Conservation (phyloP, 345 rosid genomes). For the Rhizophora apiculata region DNA sequence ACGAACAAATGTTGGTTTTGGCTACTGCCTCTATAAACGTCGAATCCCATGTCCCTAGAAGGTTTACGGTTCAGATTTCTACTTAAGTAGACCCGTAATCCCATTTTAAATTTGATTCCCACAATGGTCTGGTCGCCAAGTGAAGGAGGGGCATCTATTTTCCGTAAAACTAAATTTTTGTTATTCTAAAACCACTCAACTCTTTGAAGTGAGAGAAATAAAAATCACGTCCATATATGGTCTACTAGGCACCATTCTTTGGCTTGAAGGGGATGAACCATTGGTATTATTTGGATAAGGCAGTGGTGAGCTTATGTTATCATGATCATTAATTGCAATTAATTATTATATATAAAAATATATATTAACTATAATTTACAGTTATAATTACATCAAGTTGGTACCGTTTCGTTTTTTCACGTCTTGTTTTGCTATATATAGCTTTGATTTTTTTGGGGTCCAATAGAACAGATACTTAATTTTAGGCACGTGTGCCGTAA, state of each 20-base stretch:
- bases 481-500: constrained; percentile 5
- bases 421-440: constrained; percentile 15
- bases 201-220: background rate
- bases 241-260: too few species aligned
- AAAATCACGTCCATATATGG: background rate
- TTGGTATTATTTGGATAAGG: background rate
- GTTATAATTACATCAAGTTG: too few species aligned
- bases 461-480: constrained; percentile 5
- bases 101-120: too few species aligned
- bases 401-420: background rate
- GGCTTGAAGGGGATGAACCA: constrained; percentile 1
- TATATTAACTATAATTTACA: too few species aligned
- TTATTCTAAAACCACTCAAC: constrained; percentile 3
- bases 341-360: too few species aligned
- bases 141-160: background rate
- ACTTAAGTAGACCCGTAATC: too few species aligned
- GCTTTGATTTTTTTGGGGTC: background rate
- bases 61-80: too few species aligned
- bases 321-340: too few species aligned
- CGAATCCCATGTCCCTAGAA: too few species aligned
- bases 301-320: background rate
- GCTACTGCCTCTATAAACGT: too few species aligned
- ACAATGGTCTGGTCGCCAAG: too few species aligned
- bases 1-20: too few species aligned
- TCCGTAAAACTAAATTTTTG: background rate